Percentiles rank a stretch among this genome's conserved stretches.
These are phyloP conservation scores for Pseudogymnoascus sp. DNA, from an alignment of 2,329 filamentous ascomycete species.

Conservation along the genomic window DNA sequence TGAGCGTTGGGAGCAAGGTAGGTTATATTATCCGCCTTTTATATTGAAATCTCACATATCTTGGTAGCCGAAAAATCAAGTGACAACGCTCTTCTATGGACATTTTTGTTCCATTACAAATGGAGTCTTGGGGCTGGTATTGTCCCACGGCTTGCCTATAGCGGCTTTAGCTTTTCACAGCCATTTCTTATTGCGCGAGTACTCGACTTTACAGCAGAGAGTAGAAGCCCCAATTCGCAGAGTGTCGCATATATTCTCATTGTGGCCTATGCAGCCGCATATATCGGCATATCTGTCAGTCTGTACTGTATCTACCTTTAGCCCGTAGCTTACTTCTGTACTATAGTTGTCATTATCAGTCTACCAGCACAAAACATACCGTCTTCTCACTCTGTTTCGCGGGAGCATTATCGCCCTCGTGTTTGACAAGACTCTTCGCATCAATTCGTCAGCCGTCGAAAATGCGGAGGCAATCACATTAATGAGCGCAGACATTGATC, in stretches of 20 bases:
- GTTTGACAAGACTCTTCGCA: constrained; percentile 12
- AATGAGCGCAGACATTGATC: not conserved
- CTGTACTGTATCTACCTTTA: not conserved
- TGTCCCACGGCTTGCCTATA: constrained; percentile 33
- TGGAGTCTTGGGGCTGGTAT: constrained; percentile 19
- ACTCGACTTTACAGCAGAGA: constrained; percentile 28
- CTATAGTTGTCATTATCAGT: not conserved
- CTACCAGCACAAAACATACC: constrained; percentile 12
- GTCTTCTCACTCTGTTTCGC: constrained; percentile 11
- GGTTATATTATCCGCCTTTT: not conserved
- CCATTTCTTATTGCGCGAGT: constrained; percentile 38
- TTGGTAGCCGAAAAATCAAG: not conserved
- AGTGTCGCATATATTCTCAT: constrained; percentile 35
- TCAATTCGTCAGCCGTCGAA: not conserved
- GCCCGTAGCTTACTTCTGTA: not conserved
- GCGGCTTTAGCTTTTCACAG: constrained; percentile 38
- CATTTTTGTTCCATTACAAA: constrained; percentile 12
- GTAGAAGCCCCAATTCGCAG: constrained; percentile 21
- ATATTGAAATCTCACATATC: not conserved
- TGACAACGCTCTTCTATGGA: not conserved
- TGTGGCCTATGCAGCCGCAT: constrained; percentile 35
- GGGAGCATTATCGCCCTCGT: constrained; percentile 10
- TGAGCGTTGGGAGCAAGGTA: constrained; percentile 2
- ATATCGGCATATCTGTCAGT: constrained; percentile 36
- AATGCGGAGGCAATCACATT: not conserved